Percentiles rank a stretch among this genome's conserved stretches.
Evolutionary conservation across 495 filamentous ascomycete species (phyloP).

Genomic region (Daldinia caldariorum): DNA sequence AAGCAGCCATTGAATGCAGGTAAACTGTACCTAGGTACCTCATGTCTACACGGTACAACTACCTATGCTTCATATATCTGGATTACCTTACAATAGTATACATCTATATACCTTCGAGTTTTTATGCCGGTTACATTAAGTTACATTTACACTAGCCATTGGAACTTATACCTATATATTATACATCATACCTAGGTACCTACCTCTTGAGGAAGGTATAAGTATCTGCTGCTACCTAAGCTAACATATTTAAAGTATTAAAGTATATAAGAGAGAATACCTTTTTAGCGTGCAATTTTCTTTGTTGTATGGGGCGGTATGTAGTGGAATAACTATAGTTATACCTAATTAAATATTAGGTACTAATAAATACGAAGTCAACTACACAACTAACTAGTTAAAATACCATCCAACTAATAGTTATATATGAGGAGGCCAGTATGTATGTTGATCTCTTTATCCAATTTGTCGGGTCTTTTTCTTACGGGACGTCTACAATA

Average conservation of each 20-base stretch:
- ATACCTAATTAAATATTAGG: background rate
- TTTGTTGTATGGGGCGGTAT: background rate
- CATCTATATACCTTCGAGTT: background rate
- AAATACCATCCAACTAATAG: background rate
- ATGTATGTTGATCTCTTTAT: constrained; percentile 21
- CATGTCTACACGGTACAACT: no score
- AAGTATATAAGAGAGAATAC: background rate
- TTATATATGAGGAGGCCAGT: background rate
- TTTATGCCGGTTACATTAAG: constrained; percentile 1
- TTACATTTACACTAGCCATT: no score
- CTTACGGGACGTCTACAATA: constrained; percentile 1
- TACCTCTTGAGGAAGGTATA: no score
- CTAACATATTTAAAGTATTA: background rate
- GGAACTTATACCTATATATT: no score
- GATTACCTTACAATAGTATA: no score
- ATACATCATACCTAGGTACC: no score
- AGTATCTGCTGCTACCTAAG: no score
- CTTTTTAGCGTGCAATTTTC: background rate
- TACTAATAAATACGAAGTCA: no score
- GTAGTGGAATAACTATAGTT: background rate
- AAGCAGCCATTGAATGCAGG: constrained; percentile 4
- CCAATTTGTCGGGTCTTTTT: constrained; percentile 33
- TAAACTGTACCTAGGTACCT: constrained; percentile 13
- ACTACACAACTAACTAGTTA: no score
- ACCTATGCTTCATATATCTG: no score